Percentiles rank a stretch among this genome's conserved stretches.
phyloP scores from a whole-genome alignment of 345 rosid species.

The Sonneratia alba region DNA sequence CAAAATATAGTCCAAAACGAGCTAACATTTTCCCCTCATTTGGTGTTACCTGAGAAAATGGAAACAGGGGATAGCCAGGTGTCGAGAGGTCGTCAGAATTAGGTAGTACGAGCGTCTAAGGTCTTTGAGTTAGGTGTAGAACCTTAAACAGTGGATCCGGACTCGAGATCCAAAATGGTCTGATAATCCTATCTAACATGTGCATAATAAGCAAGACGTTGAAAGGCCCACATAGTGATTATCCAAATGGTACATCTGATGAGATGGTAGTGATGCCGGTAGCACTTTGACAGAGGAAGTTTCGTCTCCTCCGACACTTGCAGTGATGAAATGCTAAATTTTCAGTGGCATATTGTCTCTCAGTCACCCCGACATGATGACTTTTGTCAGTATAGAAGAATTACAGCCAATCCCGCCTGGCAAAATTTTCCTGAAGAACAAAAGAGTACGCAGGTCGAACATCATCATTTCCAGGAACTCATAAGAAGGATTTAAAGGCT shows the following conservation, averaged over 20 bases:
- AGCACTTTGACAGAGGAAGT: background rate
- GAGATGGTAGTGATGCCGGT: background rate
- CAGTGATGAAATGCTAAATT: background rate
- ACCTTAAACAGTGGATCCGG: too few species aligned
- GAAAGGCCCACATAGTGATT: background rate
- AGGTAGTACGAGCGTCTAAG: background rate
- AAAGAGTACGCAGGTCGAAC: background rate
- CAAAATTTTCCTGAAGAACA: too few species aligned
- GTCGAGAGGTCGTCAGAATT: background rate
- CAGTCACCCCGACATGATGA: background rate
- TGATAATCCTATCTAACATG: background rate
- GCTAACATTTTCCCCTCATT: too few species aligned
- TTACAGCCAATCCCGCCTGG: background rate
- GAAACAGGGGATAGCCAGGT: background rate
- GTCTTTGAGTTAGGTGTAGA: background rate
- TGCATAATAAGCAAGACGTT: background rate
- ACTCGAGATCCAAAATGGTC: background rate
- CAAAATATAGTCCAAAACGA: background rate
- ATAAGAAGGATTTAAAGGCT: background rate
- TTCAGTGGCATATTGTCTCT: background rate
- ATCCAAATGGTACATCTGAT: background rate
- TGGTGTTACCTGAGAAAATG: background rate
- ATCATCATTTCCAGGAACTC: background rate
- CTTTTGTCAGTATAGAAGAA: background rate
- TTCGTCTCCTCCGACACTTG: background rate